Base-by-base conservation (phyloP, 768 basidiomycete species). In the Tulasnella calospora region DNA sequence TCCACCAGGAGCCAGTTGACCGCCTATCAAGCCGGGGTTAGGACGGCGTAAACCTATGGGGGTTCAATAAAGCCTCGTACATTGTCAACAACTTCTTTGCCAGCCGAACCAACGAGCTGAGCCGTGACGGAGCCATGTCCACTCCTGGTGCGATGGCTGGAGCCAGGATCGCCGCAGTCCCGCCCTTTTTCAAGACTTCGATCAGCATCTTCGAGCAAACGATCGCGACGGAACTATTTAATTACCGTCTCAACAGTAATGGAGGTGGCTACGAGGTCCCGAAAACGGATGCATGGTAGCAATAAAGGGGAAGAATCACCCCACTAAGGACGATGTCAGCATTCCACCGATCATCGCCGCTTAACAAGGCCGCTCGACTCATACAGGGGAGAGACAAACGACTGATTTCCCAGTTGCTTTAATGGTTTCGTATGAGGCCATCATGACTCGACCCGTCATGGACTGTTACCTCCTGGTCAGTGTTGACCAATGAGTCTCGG, bases 361-460 rank as follows among this genome's bases (percentile, higher is more conserved):
- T n/a, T n/a, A n/a, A 44, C 17, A n/a, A n/a, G n/a, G 13, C 13
- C 44, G 38, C 38, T 4, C 38, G 15, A 17, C 44, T 44, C 44
- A 35, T 51, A 90, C 89, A 72, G 90, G 90, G 21, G 90, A 90
- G 46, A 91, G 86, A 82, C 90, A 91, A 10, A 90, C 82, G n/a
- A 90, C 86, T 69, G 84, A 89, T 1, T 87, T 90, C 8, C 90
- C 89, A 33, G 89, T 87, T 1, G 90, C 89, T 51, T 88, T 86
- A 19, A 91, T 83, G 19, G 89, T 88, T 84, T 91, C 89, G 81
- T 89, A 90, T 6, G 89, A 89, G 10, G 90, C 90, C 86, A 90
- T 86, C 33, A 89, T 89, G 73, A 92, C 89, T 77, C 90, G 84
- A 4, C 90, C 90, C 1, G 89, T 89, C 86, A 90, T 88, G 3